Evolutionary conservation across 2,329 filamentous ascomycete genomes (phyloP).

Genomic region (Aspergillus fructus): DNA sequence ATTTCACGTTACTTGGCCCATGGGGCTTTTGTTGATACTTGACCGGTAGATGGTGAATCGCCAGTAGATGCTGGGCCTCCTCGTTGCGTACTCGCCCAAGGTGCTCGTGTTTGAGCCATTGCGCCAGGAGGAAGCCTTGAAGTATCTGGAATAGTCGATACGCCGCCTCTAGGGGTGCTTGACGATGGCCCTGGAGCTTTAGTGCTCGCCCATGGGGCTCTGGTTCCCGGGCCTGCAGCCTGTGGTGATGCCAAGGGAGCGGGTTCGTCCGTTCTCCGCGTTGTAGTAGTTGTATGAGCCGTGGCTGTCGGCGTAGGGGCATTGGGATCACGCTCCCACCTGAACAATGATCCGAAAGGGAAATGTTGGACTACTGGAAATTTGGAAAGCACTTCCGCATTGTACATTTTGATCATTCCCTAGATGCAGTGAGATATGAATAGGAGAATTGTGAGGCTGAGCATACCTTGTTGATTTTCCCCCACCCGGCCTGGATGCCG

Average conservation of each 20-base stretch:
- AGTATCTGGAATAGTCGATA: conserved; percentile 24
- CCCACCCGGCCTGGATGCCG: conserved; percentile 90
- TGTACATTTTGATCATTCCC: conserved; percentile 99
- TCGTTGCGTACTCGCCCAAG: conserved; percentile 27
- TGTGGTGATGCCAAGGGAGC: conserved; percentile 17
- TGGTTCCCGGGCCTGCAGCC: conserved; percentile 25
- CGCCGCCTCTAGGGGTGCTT: conserved; percentile 7
- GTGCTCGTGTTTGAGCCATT: conserved; percentile 35
- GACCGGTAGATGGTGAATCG: conserved; percentile 9
- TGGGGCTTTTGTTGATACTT: conserved; percentile 38
- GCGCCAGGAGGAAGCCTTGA: conserved; percentile 29
- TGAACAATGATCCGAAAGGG: conserved; percentile 75
- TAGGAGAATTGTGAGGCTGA: background rate
- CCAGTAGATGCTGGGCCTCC: conserved; percentile 17
- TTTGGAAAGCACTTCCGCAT: conserved; percentile 92
- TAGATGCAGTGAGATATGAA: conserved; percentile 29
- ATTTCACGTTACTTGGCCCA: conserved; percentile 32
- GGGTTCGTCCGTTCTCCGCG: conserved; percentile 23
- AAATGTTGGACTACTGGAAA: conserved; percentile 99
- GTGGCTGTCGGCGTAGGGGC: conserved; percentile 52
- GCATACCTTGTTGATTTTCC: conserved; percentile 84
- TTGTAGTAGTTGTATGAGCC: conserved; percentile 51
- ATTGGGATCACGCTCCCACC: conserved; percentile 68
- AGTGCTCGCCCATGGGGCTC: conserved; percentile 37
- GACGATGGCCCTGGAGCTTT: conserved; percentile 15